phyloP scores from a whole-genome alignment of 176 grass and related monocot species.

The Aegilops sharonensis region DNA sequence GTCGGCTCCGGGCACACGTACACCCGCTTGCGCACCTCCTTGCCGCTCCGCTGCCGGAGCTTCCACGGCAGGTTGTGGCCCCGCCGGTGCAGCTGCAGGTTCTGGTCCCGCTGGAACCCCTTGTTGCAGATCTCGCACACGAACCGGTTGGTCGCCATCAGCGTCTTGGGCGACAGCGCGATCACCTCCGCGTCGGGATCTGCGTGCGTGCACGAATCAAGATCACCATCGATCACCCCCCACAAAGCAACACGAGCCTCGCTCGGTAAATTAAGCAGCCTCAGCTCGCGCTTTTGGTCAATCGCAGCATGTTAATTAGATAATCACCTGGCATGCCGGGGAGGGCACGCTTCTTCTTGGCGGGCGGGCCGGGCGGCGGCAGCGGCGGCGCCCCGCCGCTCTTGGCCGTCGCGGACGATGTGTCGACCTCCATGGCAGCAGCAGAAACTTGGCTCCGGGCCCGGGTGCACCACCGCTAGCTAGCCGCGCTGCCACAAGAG shows the following conservation, averaged over 20 bases:
- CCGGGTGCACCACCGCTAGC: not conserved
- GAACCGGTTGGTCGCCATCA: constrained; percentile 91
- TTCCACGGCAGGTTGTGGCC: constrained; percentile 99
- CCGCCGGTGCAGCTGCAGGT: constrained; percentile 92
- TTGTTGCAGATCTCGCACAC: constrained; percentile 99
- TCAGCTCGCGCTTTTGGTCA: not conserved
- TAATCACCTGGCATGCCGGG: constrained; percentile 94
- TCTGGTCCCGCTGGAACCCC: constrained; percentile 98
- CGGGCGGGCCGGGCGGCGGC: constrained; percentile 37
- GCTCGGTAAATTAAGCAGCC: not conserved
- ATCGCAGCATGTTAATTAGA: not conserved
- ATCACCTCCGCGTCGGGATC: constrained; percentile 98
- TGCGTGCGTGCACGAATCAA: constrained; percentile 7
- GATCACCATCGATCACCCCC: constrained; percentile 7
- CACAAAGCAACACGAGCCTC: not conserved
- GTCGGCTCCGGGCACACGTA: constrained; percentile 83
- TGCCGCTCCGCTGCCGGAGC: constrained; percentile 84
- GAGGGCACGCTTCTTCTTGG: constrained; percentile 95
- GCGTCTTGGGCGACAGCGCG: constrained; percentile 92
- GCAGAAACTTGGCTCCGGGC: constrained; percentile 12
- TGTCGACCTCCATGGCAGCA: constrained; percentile 57
- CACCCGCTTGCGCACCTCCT: constrained; percentile 74
- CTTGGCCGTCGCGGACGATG: constrained; percentile 40
- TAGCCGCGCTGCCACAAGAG: not conserved
- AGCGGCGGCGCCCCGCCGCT: constrained; percentile 3